Conservation (phyloP, 2,329 filamentous ascomycete genomes). For the Neonectria sp. region DNA sequence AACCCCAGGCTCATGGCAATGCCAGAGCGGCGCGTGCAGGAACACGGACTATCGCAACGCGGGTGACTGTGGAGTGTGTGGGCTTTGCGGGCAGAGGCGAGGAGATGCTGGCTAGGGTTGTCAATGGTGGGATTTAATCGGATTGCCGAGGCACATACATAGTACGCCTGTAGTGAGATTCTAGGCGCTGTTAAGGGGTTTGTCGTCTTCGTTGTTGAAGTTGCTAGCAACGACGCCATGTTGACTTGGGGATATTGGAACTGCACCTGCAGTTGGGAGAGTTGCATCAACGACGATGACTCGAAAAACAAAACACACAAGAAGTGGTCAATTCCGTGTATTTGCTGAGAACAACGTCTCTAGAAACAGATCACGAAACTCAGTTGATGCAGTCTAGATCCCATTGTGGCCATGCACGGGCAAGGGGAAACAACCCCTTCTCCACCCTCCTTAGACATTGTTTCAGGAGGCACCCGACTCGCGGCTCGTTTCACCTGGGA, state of each 20-base stretch:
- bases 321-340: neutral
- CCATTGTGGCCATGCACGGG: constrained; percentile 2
- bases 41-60: constrained; percentile 76
- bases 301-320: neutral
- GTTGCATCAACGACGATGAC: neutral
- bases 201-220: neutral
- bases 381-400: neutral
- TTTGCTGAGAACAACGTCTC: neutral
- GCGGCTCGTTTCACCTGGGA: constrained; percentile 12
- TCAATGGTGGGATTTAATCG: constrained; percentile 12
- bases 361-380: neutral
- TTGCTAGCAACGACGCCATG: neutral
- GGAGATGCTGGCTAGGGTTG: constrained; percentile 14
- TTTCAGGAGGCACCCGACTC: constrained; percentile 1
- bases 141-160: no score
- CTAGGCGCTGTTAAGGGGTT: neutral
- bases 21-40: constrained; percentile 69
- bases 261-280: neutral
- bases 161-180: neutral
- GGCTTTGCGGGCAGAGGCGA: constrained; percentile 72
- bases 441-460: neutral
- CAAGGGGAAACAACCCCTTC: constrained; percentile 5
- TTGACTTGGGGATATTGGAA: neutral
- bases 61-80: constrained; percentile 78
- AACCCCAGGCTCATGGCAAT: constrained; percentile 75